These are phyloP conservation scores for Volutella citrinella DNA, from an alignment of 2,329 filamentous ascomycete genomes.

Conservation along the genomic window DNA sequence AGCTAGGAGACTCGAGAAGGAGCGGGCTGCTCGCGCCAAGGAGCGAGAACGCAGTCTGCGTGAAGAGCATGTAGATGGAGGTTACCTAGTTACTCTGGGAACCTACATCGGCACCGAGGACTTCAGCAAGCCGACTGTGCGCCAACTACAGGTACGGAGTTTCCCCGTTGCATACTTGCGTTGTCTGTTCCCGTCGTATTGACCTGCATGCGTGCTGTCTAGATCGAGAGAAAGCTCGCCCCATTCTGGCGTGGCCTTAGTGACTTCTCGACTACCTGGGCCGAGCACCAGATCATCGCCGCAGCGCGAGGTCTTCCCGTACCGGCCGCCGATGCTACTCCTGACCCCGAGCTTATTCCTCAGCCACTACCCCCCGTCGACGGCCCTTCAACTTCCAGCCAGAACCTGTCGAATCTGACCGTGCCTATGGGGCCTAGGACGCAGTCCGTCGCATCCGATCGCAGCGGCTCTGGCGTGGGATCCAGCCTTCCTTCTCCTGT, in stretches of 20 bases:
- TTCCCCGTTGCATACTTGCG: background rate
- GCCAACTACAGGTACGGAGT: slow-evolving; percentile 77
- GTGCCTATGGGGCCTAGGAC: slow-evolving; percentile 77
- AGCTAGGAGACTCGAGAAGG: slow-evolving; percentile 78
- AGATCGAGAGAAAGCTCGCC: slow-evolving; percentile 91
- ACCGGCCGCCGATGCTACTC: slow-evolving; percentile 79
- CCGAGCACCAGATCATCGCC: slow-evolving; percentile 91
- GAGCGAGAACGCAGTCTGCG: slow-evolving; percentile 87
- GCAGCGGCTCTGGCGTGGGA: slow-evolving; percentile 56
- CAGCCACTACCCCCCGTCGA: slow-evolving; percentile 43
- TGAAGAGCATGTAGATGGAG: slow-evolving; percentile 92
- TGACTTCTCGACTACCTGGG: slow-evolving; percentile 85
- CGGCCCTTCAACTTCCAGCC: slow-evolving; percentile 45
- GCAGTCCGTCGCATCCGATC: slow-evolving; percentile 76
- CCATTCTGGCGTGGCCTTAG: slow-evolving; percentile 95
- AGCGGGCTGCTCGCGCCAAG: slow-evolving; percentile 70
- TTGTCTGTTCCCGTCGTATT: background rate
- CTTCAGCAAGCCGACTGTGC: slow-evolving; percentile 83
- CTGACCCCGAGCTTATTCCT: slow-evolving; percentile 61
- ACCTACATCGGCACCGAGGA: slow-evolving; percentile 92
- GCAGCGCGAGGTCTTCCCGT: slow-evolving; percentile 81
- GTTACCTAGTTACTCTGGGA: slow-evolving; percentile 89
- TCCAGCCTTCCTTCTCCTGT: slow-evolving; percentile 53
- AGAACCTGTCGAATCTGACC: slow-evolving; percentile 68
- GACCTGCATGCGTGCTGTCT: slow-evolving; percentile 14